Conservation (phyloP, 305 asterid species). For the Rubia peregrina region DNA sequence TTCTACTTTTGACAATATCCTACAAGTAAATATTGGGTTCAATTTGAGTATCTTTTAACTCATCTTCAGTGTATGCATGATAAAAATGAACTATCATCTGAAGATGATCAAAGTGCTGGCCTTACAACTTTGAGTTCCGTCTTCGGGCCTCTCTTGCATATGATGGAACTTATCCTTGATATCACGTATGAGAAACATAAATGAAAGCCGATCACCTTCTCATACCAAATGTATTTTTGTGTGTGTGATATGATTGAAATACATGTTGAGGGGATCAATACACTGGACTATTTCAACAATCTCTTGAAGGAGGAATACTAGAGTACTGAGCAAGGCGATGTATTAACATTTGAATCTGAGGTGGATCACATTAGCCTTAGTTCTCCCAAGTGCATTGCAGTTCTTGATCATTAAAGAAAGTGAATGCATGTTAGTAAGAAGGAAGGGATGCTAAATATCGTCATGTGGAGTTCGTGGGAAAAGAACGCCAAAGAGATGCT, state of each 20-base stretch:
- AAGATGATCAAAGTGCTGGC: no score
- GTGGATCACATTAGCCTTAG: slow-evolving; percentile 76
- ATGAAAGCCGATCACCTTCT: slow-evolving; percentile 86
- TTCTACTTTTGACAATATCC: no score
- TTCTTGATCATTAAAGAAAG: slow-evolving; percentile 87
- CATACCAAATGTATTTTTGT: slow-evolving; percentile 74
- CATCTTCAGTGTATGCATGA: no score
- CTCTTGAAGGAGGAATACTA: slow-evolving; percentile 23
- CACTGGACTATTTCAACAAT: no score
- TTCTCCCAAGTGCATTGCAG: slow-evolving; percentile 62
- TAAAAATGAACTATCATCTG: no score
- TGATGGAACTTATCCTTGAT: no score
- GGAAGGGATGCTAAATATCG: no score
- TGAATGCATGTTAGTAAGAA: slow-evolving; percentile 32
- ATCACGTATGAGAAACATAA: slow-evolving; percentile 13
- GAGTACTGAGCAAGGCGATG: slow-evolving; percentile 31
- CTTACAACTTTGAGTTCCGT: no score
- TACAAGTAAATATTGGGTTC: no score
- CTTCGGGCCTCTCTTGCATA: slow-evolving; percentile 28
- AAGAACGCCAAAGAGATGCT: slow-evolving; percentile 17
- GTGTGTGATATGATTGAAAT: slow-evolving; percentile 95
- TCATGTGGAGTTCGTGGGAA: slow-evolving; percentile 33
- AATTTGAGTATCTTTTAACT: no score
- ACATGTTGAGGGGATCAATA: slow-evolving; percentile 24
- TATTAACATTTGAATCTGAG: slow-evolving; percentile 34